Evolutionary conservation across 805 yeast genomes (phyloP).

Genomic region (Saccharomyces kudriavzevii): DNA sequence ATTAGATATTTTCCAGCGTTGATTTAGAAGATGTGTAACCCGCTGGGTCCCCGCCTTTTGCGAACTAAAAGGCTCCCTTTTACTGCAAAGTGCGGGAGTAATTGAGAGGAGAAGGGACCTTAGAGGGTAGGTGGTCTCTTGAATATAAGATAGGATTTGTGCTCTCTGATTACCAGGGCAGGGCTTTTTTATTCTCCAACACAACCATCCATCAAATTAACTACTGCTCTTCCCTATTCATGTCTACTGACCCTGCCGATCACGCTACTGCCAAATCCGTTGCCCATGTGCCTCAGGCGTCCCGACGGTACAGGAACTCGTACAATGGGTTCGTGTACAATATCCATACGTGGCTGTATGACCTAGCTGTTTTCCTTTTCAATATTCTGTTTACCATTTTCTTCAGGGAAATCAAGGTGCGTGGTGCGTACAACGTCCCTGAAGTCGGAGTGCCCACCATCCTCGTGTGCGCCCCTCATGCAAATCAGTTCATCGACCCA

Average conservation of each 20-base stretch:
- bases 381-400: constrained; percentile 36
- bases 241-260: neutral
- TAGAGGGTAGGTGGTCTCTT: neutral
- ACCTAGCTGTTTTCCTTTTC: constrained; percentile 23
- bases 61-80: neutral
- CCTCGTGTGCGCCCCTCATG: constrained; percentile 76
- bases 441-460: constrained; percentile 44
- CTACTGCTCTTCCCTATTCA: neutral
- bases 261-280: neutral
- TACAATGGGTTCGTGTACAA: constrained; percentile 23
- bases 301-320: constrained; percentile 15
- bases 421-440: constrained; percentile 43
- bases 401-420: constrained; percentile 64
- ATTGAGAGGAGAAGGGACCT: neutral
- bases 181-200: too few relatives aligned
- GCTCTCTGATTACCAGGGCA: neutral
- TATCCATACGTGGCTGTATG: constrained; percentile 24
- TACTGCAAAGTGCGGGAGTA: neutral
- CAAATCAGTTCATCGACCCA: constrained; percentile 81
- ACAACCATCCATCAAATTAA: neutral
- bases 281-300: constrained; percentile 22
- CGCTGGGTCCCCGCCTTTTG: neutral
- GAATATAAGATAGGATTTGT: neutral
- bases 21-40: neutral
- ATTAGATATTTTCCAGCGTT: neutral